phyloP scores from a whole-genome alignment of 1,139 yeast species.

The Kluyveromyces sp. region DNA sequence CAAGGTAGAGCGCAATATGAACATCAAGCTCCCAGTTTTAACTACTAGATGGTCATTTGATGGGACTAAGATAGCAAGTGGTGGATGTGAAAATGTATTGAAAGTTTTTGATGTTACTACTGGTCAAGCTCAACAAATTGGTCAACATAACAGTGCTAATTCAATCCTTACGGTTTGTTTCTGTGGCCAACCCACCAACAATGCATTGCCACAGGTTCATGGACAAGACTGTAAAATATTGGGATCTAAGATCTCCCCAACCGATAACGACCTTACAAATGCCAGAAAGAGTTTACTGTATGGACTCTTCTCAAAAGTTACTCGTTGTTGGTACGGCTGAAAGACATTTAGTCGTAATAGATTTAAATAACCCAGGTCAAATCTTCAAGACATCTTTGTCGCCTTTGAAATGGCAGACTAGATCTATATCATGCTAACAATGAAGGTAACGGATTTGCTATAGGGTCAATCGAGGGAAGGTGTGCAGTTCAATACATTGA shows the following conservation, averaged over 20 bases:
- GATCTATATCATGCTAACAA: slow-evolving; percentile 79
- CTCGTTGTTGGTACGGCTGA: slow-evolving; percentile 92
- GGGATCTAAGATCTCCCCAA: slow-evolving; percentile 66
- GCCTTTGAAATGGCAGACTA: slow-evolving; percentile 89
- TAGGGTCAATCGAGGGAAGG: slow-evolving; percentile 92
- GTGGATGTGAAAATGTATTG: slow-evolving; percentile 90
- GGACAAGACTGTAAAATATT: slow-evolving; percentile 85
- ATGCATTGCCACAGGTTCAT: slow-evolving; percentile 85
- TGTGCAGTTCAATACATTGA: slow-evolving; percentile 95
- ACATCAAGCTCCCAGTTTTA: slow-evolving; percentile 83
- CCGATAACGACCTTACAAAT: slow-evolving; percentile 75
- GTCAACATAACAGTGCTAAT: slow-evolving; percentile 83
- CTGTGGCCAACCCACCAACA: slow-evolving; percentile 82
- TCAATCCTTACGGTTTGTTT: slow-evolving; percentile 63
- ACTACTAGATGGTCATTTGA: slow-evolving; percentile 77
- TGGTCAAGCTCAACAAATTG: slow-evolving; percentile 79
- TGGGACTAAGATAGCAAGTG: slow-evolving; percentile 82
- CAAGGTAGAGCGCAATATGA: slow-evolving; percentile 88
- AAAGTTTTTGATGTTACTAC: slow-evolving; percentile 74
- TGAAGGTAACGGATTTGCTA: slow-evolving; percentile 84
- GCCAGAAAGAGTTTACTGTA: slow-evolving; percentile 86
- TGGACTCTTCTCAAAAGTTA: slow-evolving; percentile 77
- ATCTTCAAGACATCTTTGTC: slow-evolving; percentile 68
- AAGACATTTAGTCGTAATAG: slow-evolving; percentile 68
- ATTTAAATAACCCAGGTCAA: slow-evolving; percentile 74